Evolutionary conservation across 331 rosid genomes (phyloP).

Genomic region (Quercus phellos): DNA sequence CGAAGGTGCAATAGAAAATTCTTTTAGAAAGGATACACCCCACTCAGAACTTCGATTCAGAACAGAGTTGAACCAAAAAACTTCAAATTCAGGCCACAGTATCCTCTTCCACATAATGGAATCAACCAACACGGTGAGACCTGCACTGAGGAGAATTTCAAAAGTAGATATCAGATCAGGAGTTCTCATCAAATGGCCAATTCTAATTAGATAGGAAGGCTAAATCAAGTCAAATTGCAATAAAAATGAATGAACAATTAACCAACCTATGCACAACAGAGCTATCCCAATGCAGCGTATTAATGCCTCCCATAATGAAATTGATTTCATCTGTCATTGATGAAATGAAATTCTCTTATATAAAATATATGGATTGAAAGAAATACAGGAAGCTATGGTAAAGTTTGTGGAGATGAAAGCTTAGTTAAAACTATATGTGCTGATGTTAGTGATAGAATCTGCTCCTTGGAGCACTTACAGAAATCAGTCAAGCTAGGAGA

Average conservation of each 20-base stretch:
- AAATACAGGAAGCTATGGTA: not conserved
- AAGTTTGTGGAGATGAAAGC: not conserved
- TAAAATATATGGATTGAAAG: not conserved
- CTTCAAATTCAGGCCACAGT: slow-evolving; percentile 97
- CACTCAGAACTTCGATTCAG: slow-evolving; percentile 91
- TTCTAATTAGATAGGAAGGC: not conserved
- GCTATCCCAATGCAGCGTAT: slow-evolving; percentile 60
- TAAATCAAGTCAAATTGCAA: not conserved
- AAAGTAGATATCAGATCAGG: slow-evolving; percentile 18
- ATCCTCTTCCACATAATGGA: slow-evolving; percentile 85
- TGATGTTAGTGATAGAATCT: not conserved
- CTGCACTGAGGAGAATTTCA: slow-evolving; percentile 47
- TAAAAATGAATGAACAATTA: not conserved
- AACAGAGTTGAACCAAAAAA: slow-evolving; percentile 92
- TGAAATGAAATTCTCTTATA: slow-evolving; percentile 27
- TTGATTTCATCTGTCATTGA: slow-evolving; percentile 62
- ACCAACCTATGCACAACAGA: slow-evolving; percentile 70
- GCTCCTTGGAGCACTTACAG: not conserved
- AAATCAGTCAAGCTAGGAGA: not conserved
- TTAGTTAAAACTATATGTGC: not conserved
- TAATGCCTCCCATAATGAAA: slow-evolving; percentile 64
- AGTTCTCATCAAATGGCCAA: not conserved
- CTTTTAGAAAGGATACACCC: slow-evolving; percentile 81
- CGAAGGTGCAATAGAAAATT: not conserved
- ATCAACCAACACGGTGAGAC: slow-evolving; percentile 72